Evolutionary conservation across 2,329 filamentous ascomycete genomes (phyloP), one percentile per base, ranked within the genome.

Genomic region (Ascochyta viciae-villosae): DNA sequence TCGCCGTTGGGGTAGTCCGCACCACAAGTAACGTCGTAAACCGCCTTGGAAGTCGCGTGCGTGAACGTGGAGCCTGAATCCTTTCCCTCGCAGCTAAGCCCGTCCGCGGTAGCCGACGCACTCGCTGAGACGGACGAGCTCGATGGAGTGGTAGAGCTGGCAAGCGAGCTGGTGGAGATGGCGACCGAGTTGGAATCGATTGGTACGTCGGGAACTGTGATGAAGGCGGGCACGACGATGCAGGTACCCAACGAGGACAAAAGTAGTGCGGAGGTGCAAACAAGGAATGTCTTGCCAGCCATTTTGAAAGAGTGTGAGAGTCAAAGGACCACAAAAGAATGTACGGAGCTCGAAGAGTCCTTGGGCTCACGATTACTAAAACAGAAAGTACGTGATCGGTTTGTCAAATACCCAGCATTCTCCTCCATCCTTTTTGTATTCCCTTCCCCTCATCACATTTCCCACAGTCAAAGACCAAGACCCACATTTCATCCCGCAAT

Each of bases 1-100:
- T 50, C 48, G 9, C 39, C 48, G n/a, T 16, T 16, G 23, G n/a
- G 24, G 38, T 50, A 50, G 23, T 50, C 48, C 12, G 13, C 10
- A n/a, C 48, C 48, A n/a, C 48, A 50, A 5, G n/a, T 23, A 6
- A 50, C 19, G 19, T 50, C 48, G 24, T 44, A 50, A 2, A 9
- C 31, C 0, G 27, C 31, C 5, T 23, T 13, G 0, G 48, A 38
- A 12, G 39, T 50, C 9, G 29, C 38, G 31, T 44, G 13, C 4
- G 29, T 43, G 23, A 50, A 38, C 9, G 39, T 35, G n/a, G 33
- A 15, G n/a, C 40, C 48, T 6, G 7, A 12, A 15, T 31, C 41
- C 6, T 43, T 43, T 31, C 41, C 41, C 4, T 9, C 26, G 41
- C 41, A 43, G 41, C 26, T 43, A 10, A 43, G 26, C 12, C n/a